Conservation (phyloP, 2,329 filamentous ascomycete species). For the Colletotrichum liaoningense region DNA sequence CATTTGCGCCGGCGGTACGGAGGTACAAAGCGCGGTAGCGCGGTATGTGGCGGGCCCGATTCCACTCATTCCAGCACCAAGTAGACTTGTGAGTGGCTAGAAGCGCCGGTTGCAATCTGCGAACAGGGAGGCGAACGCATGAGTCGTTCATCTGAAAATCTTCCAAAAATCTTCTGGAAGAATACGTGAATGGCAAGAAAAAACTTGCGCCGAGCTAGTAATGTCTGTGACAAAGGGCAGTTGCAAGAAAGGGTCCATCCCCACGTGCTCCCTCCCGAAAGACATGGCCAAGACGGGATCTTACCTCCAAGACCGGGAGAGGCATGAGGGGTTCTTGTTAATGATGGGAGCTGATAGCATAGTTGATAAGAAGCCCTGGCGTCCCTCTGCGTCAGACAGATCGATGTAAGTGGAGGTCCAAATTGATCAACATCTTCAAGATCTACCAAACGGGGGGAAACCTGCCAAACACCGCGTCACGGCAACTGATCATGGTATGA, state of each 20-base stretch:
- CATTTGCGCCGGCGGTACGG: not conserved
- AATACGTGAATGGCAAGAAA: no score
- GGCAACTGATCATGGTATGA: not conserved
- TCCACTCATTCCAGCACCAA: not conserved
- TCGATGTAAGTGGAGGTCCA: not conserved
- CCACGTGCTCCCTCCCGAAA: not conserved
- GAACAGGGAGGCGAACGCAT: constrained; percentile 7
- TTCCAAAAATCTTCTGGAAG: not conserved
- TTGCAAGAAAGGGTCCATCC: not conserved
- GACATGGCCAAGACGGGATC: constrained; percentile 1
- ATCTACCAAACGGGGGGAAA: not conserved
- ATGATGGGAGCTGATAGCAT: not conserved
- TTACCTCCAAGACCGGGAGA: not conserved
- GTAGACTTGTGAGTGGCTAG: not conserved
- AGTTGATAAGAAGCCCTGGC: not conserved
- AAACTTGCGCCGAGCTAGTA: not conserved
- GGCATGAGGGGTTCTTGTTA: not conserved
- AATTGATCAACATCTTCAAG: not conserved
- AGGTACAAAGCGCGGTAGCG: not conserved
- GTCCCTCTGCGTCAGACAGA: not conserved
- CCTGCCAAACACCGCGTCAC: not conserved
- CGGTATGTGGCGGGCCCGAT: not conserved
- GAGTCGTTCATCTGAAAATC: constrained; percentile 24
- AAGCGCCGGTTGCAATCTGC: not conserved
- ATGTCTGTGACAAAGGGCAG: not conserved